These are phyloP conservation scores for Sphagnum tenellum DNA, from an alignment of 225 moss, liverwort and hornwort species.

Conservation along the genomic window DNA sequence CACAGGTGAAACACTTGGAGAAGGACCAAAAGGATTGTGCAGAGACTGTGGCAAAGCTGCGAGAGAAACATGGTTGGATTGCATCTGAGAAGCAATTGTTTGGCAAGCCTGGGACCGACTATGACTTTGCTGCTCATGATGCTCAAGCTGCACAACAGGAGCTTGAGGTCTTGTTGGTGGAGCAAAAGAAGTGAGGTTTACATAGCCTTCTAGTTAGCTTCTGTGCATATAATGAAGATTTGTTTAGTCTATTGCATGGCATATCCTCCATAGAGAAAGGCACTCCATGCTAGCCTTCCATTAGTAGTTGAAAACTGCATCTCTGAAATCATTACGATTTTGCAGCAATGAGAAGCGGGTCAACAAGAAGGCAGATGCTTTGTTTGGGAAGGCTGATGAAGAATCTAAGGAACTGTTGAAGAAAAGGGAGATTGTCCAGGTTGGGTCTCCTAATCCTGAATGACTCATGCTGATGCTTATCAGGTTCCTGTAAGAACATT, in stretches of 20 bases:
- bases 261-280: too few relatives aligned
- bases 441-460: slow-evolving; percentile 5
- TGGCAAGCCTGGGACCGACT: slow-evolving; percentile 74
- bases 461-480: background rate
- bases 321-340: background rate
- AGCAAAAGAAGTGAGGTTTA: slow-evolving; percentile 67
- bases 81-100: slow-evolving; percentile 68
- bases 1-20: slow-evolving; percentile 83
- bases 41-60: slow-evolving; percentile 61
- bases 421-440: slow-evolving; percentile 84
- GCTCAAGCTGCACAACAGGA: slow-evolving; percentile 61
- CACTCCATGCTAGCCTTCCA: too few relatives aligned
- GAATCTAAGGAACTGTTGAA: slow-evolving; percentile 82
- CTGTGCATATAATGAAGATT: too few relatives aligned
- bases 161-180: slow-evolving; percentile 49
- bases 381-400: slow-evolving; percentile 96
- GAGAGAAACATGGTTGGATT: slow-evolving; percentile 85
- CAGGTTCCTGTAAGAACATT: too few relatives aligned
- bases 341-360: slow-evolving; percentile 92
- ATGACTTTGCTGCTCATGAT: slow-evolving; percentile 72
- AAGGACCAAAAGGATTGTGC: slow-evolving; percentile 55
- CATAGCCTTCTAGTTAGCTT: background rate
- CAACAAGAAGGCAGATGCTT: slow-evolving; percentile 89
- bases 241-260: too few relatives aligned
- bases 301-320: too few relatives aligned